Base-by-base conservation (phyloP, 176 grass and related monocot genomes). In the Leersia perrieri region DNA sequence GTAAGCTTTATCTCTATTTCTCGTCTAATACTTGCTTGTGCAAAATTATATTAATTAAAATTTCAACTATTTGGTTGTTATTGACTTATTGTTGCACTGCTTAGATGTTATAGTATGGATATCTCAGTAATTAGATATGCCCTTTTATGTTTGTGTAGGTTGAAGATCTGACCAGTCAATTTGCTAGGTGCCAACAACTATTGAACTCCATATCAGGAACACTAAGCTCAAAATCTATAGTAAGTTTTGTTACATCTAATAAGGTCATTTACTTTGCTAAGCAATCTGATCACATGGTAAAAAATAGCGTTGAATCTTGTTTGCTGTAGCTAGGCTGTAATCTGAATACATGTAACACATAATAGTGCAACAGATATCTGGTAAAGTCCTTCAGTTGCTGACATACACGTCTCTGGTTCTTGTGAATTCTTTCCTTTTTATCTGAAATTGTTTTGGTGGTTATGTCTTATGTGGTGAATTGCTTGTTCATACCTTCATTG, bases 131-230 rank as follows among this genome's bases (percentile, higher is more conserved):
- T 42, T 4, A 63, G 55, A 70, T n/a, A n/a, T 11, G 12, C 4
- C n/a, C 7, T 75, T 76, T 76, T n/a, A n/a, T 83, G 6, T 73
- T 11, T 81, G 28, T 72, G 10, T 72, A 85, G 87, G 87, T 89
- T 60, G 87, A 89, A 76, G 87, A 89, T 65, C 72, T 89, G 87
- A 82, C 72, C 65, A 82, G 65, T 40, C 87, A 85, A 45, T 89
- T 89, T 47, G 42, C 70, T 30, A 85, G 78, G 42, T 85, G 87
- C 66, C 87, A 89, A 11, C 87, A 89, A 64, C 40, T 89, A 70
- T 66, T 89, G 36, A 89, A 89, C 42, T 85, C 77, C 28, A 89
- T 89, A 85, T 89, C 87, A 35, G 87, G 82, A 82, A 85, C 82
- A 35, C 68, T 89, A 77, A 89, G 77, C 60, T 85, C 87, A 8